Conservation (phyloP, 805 yeast species). For the Monosporozyma yasuniensis region DNA sequence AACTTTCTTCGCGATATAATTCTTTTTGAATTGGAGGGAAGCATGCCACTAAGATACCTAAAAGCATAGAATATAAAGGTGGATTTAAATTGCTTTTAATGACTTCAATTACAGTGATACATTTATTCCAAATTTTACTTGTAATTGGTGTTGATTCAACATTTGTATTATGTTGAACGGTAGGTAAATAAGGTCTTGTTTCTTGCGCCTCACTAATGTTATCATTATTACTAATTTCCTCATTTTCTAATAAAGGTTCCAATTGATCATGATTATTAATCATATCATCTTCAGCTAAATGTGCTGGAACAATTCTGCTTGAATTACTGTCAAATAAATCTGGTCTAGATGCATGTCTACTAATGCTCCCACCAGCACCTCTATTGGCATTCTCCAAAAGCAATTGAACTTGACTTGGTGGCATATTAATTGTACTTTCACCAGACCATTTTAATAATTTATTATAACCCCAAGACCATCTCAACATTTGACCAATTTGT, state of each 20-base stretch:
- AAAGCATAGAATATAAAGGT: constrained; percentile 71
- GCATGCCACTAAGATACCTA: constrained; percentile 61
- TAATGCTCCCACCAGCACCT: background rate
- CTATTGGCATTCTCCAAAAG: constrained; percentile 9
- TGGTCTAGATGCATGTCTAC: background rate
- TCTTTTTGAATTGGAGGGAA: constrained; percentile 47
- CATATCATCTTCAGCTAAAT: background rate
- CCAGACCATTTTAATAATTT: constrained; percentile 46
- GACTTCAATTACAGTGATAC: constrained; percentile 9
- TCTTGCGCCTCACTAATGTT: background rate
- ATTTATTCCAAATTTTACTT: constrained; percentile 10
- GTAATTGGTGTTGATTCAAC: background rate
- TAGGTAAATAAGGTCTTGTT: background rate
- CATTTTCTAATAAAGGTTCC: background rate
- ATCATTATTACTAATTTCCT: background rate
- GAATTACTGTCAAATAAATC: background rate
- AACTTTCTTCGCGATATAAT: constrained; percentile 52
- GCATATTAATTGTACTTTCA: constrained; percentile 24
- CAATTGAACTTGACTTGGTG: constrained; percentile 22
- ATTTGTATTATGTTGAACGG: background rate
- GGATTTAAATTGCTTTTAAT: constrained; percentile 57
- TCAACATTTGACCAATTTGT: constrained; percentile 70
- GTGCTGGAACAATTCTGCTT: background rate
- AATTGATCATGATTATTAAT: background rate
- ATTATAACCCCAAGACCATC: constrained; percentile 87